A percentile compares a stretch with the other conserved stretches of the same genome.
Conservation (phyloP, 2,329 filamentous ascomycete genomes). For the Plectosphaerella sp. region DNA sequence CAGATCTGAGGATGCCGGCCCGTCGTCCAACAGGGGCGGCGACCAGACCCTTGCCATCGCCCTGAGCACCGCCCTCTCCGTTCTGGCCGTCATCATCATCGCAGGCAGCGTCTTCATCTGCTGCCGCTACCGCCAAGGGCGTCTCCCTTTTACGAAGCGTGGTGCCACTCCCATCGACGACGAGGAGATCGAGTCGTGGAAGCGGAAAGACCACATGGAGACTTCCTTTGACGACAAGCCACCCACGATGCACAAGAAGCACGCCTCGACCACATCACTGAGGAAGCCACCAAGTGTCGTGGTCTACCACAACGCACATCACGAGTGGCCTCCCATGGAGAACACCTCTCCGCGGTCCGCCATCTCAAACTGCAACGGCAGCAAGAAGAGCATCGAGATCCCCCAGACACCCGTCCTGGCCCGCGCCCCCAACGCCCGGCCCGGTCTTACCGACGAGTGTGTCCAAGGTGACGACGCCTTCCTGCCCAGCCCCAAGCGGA, state of each 20-base stretch:
- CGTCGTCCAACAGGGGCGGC: constrained; percentile 17
- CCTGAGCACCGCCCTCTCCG: constrained; percentile 44
- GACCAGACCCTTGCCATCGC: constrained; percentile 43
- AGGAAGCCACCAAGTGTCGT: constrained; percentile 50
- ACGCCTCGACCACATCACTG: constrained; percentile 26
- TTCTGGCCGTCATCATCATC: constrained; percentile 35
- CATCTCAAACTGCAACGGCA: constrained; percentile 8
- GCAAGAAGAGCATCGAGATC: constrained; percentile 39
- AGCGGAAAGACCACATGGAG: constrained; percentile 30
- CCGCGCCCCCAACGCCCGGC: constrained; percentile 57
- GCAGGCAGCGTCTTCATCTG: constrained; percentile 30
- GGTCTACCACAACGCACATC: constrained; percentile 33
- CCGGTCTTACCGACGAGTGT: constrained; percentile 57
- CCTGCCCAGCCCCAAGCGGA: constrained; percentile 46
- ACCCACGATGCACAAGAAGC: constrained; percentile 19
- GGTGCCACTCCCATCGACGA: constrained; percentile 59
- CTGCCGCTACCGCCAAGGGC: constrained; percentile 31
- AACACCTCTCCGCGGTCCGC: constrained; percentile 5
- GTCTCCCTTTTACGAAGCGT: constrained; percentile 41
- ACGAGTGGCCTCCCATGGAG: constrained; percentile 7
- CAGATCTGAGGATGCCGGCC: background rate
- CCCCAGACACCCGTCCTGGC: constrained; percentile 50
- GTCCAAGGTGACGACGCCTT: constrained; percentile 59
- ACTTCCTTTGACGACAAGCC: constrained; percentile 8
- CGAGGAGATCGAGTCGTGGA: constrained; percentile 64